Percentiles rank a stretch among this genome's conserved stretches.
These are phyloP conservation scores for Ilex asprella DNA, from an alignment of 257 asterid genomes.

Conservation along the genomic window DNA sequence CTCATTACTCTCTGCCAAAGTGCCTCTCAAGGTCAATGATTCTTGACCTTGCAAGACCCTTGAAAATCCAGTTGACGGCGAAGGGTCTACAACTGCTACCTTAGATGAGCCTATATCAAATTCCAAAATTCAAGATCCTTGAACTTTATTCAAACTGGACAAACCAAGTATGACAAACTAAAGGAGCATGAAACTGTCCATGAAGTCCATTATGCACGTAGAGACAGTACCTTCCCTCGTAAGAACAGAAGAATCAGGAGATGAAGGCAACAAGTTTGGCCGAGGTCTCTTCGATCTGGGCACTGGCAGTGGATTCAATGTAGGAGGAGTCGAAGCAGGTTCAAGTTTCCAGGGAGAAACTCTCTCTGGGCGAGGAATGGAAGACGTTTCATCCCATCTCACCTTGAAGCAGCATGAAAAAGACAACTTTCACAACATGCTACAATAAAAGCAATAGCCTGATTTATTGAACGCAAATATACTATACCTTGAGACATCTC, in stretches of 20 bases:
- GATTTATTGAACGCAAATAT: neutral
- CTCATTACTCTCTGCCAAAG: constrained; percentile 56
- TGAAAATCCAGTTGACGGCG: constrained; percentile 52
- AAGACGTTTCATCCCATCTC: constrained; percentile 91
- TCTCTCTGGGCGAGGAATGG: constrained; percentile 83
- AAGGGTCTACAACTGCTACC: constrained; percentile 59
- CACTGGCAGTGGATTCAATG: constrained; percentile 72
- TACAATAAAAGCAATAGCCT: neutral
- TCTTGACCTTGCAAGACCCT: constrained; percentile 99
- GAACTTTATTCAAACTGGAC: neutral
- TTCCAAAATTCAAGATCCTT: neutral
- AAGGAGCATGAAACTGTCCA: too few relatives aligned
- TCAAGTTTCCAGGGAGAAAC: constrained; percentile 97
- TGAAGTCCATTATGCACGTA: neutral
- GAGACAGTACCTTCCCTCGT: constrained; percentile 67
- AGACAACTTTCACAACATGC: constrained; percentile 5
- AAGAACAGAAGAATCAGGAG: constrained; percentile 77
- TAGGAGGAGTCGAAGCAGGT: constrained; percentile 83
- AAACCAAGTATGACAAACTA: neutral
- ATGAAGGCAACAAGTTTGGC: constrained; percentile 52
- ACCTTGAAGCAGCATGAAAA: constrained; percentile 39
- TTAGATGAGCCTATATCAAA: constrained; percentile 54
- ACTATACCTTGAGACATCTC: constrained; percentile 85
- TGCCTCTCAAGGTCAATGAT: constrained; percentile 65
- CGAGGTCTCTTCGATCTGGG: constrained; percentile 80